Evolutionary conservation across 345 rosid species (phyloP), one percentile per base, ranked within the genome.

Genomic region (Nephelium lappaceum): DNA sequence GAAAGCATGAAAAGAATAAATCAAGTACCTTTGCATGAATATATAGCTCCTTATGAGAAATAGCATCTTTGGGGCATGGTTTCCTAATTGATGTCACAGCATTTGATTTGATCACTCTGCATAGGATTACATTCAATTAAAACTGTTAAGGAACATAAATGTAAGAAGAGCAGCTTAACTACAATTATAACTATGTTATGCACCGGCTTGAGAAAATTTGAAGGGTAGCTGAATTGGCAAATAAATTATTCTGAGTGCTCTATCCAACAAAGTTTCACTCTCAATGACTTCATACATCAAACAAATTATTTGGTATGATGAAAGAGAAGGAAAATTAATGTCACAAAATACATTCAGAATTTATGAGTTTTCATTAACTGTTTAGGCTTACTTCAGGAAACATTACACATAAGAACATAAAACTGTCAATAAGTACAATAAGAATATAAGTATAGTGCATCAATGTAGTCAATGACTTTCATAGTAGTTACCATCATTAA

Each of bases 1-100:
- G 6, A 76, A 55, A 4, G 27, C 27, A 42, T 11, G 55, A 68
- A 72, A 57, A 64, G 31, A 68, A 69, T 12, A 42, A 27, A 18
- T 9, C 27, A 5, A 41, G 53, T 91, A 94, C 98, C 96, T 94
- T 94, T n/a, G 84, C 86, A 0, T 90, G 86, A 80, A 92, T 90
- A 82, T 86, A 94, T 79, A 87, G 93, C 86, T 94, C 98, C 86
- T 91, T 94, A 5, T 68, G 43, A 80, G 60, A 72, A 72, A 87
- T 73, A 19, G 81, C 73, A 73, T 91, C 96, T 84, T 81, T 77
- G 16, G 93, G 83, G 45, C 89, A 82, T 60, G 98, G 97, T 82
- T 94, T 94, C 31, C 77, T 69, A 74, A 93, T 74, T 67, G 87
- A 78, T 49, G 74, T 58, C 9, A 57, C 71, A 25, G 69, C 74